Percentiles rank a stretch among this genome's conserved stretches.
These are phyloP conservation scores for Fimicolochytrium jonesii DNA, from an alignment of 192 early-diverging fungal species.

Conservation along the genomic window DNA sequence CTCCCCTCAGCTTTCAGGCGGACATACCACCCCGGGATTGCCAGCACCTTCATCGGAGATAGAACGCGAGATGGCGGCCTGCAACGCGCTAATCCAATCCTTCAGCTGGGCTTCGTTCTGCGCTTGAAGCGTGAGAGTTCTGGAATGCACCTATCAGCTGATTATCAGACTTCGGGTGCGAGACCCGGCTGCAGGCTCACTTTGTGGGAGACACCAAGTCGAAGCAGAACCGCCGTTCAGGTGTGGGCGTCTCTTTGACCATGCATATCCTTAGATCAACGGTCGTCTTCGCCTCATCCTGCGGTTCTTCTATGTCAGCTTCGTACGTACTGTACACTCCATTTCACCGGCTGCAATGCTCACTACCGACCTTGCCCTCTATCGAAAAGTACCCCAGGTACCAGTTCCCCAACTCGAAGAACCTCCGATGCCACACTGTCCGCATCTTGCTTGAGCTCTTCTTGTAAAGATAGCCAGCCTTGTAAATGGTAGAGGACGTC, in stretches of 20 bases:
- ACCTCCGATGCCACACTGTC: slow-evolving; percentile 75
- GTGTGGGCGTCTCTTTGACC: slow-evolving; percentile 26
- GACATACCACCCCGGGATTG: background rate
- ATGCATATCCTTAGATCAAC: slow-evolving; percentile 28
- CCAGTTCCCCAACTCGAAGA: slow-evolving; percentile 46
- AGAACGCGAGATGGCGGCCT: slow-evolving; percentile 42
- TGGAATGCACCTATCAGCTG: background rate
- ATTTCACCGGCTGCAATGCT: no score
- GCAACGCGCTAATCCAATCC: slow-evolving; percentile 55
- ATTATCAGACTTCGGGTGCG: background rate
- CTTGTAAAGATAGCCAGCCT: slow-evolving; percentile 77
- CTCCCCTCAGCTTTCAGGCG: background rate
- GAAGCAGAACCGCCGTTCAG: slow-evolving; percentile 64
- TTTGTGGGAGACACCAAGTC: slow-evolving; percentile 58
- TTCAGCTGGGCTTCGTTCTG: slow-evolving; percentile 63
- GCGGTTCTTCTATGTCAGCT: background rate
- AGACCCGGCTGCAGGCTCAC: slow-evolving; percentile 29
- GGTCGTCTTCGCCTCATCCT: slow-evolving; percentile 30
- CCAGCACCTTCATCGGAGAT: slow-evolving; percentile 21
- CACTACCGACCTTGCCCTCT: slow-evolving; percentile 17
- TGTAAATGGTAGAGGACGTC: slow-evolving; percentile 41
- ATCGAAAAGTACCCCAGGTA: slow-evolving; percentile 14
- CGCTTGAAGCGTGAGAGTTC: slow-evolving; percentile 49
- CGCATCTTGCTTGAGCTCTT: slow-evolving; percentile 68
- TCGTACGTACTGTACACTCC: no score